Conservation (phyloP, 805 yeast genomes). For the Cyberlindnera suaveolens region DNA sequence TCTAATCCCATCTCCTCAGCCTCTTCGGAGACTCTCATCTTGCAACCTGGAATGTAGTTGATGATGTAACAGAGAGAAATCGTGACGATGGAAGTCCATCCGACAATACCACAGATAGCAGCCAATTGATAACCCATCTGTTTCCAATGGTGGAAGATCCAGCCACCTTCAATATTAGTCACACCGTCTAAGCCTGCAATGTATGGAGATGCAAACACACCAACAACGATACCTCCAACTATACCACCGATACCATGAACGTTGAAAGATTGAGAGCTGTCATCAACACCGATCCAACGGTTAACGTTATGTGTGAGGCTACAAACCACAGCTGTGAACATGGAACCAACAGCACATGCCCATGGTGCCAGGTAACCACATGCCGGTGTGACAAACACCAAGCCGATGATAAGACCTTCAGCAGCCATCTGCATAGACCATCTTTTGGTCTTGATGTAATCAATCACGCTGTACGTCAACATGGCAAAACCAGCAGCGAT, state of each 20-base stretch:
- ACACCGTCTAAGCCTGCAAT: constrained; percentile 86
- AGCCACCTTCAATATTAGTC: constrained; percentile 84
- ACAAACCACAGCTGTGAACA: constrained; percentile 74
- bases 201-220: constrained; percentile 76
- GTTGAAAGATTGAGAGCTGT: constrained; percentile 87
- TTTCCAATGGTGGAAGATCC: constrained; percentile 87
- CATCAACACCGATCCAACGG: constrained; percentile 75
- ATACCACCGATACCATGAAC: constrained; percentile 97
- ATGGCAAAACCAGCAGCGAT: constrained; percentile 87
- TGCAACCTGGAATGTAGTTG: constrained; percentile 45
- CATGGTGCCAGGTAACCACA: constrained; percentile 90
- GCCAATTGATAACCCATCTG: constrained; percentile 90
- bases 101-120: constrained; percentile 31
- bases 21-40: constrained; percentile 39
- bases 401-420: constrained; percentile 91
- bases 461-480: constrained; percentile 80
- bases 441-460: constrained; percentile 75
- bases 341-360: constrained; percentile 82
- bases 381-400: constrained; percentile 95
- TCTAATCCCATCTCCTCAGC: constrained; percentile 50
- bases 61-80: constrained; percentile 38
- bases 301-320: constrained; percentile 83
- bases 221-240: constrained; percentile 80
- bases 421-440: constrained; percentile 92
- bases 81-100: constrained; percentile 42